Evolutionary conservation across 108 stramenopile genomes (phyloP).

Genomic region (Pseudonitzschia multiseries): DNA sequence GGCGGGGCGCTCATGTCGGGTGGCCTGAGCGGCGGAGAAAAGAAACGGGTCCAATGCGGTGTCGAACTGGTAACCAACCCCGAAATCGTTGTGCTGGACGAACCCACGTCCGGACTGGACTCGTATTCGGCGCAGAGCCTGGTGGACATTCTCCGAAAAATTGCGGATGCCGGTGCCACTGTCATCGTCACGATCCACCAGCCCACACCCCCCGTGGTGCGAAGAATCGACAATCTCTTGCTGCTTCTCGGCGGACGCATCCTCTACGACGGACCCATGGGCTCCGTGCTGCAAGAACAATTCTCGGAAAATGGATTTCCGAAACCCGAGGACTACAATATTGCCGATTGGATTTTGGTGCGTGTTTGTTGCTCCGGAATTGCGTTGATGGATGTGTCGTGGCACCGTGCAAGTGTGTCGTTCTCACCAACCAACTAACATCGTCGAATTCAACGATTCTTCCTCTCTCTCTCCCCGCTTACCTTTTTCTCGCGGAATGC

Average conservation of each 20-base stretch:
- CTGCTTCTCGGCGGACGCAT: constrained; percentile 50
- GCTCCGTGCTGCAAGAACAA: constrained; percentile 34
- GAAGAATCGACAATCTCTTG: constrained; percentile 54
- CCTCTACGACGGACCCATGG: constrained; percentile 54
- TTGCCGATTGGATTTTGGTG: constrained; percentile 72
- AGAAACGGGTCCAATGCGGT: constrained; percentile 53
- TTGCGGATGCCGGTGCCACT: constrained; percentile 63
- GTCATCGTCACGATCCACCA: constrained; percentile 81
- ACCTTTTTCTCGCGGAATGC: not conserved
- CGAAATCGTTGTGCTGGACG: constrained; percentile 45
- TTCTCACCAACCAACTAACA: not conserved
- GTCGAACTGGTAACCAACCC: constrained; percentile 67
- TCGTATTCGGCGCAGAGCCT: constrained; percentile 59
- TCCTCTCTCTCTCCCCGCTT: not conserved
- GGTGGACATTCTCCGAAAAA: constrained; percentile 54
- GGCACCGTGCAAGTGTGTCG: too few relatives aligned
- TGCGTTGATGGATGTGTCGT: too few relatives aligned
- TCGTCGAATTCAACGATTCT: not conserved
- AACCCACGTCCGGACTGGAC: constrained; percentile 67
- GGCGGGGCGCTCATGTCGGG: constrained; percentile 46
- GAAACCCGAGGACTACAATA: constrained; percentile 64
- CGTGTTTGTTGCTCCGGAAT: constrained; percentile 34
- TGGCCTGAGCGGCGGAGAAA: constrained; percentile 68
- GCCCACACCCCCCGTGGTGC: constrained; percentile 66
- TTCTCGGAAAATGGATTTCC: constrained; percentile 45